Percentiles rank a stretch among this genome's conserved stretches.
These are phyloP conservation scores for Eucalyptus regnans DNA, from an alignment of 345 rosid species.

Conservation along the genomic window DNA sequence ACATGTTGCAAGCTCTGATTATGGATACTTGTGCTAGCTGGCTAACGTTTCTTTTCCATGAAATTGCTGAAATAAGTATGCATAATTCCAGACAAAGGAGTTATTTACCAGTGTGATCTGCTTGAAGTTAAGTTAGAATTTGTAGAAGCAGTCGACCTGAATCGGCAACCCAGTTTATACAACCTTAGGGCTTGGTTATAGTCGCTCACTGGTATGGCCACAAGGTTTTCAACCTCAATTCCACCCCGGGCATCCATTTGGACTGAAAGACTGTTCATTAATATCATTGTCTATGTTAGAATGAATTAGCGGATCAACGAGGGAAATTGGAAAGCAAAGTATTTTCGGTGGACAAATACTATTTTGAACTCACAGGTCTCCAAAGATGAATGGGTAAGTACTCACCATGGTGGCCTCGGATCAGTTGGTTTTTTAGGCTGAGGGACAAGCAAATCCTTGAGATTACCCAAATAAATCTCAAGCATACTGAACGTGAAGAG, in stretches of 20 bases:
- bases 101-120: constrained; percentile 74
- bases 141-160: constrained; percentile 76
- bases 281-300: not conserved
- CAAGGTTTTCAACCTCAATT: constrained; percentile 52
- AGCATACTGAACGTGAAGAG: constrained; percentile 66
- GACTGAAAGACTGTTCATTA: constrained; percentile 48
- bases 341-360: not conserved
- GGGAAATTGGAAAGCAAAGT: not conserved
- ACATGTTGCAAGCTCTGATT: not conserved
- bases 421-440: constrained; percentile 33
- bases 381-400: not conserved
- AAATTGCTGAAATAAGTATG: not conserved
- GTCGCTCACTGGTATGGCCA: constrained; percentile 41
- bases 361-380: not conserved
- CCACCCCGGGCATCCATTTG: constrained; percentile 51
- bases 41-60: not conserved
- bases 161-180: constrained; percentile 57
- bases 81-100: not conserved
- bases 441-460: constrained; percentile 57
- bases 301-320: not conserved
- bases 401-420: constrained; percentile 58
- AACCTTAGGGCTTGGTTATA: constrained; percentile 54
- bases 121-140: constrained; percentile 62
- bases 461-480: constrained; percentile 77
- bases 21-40: not conserved